phyloP scores from a whole-genome alignment of 2,329 filamentous ascomycete genomes.

The Fusarium ramigenum region DNA sequence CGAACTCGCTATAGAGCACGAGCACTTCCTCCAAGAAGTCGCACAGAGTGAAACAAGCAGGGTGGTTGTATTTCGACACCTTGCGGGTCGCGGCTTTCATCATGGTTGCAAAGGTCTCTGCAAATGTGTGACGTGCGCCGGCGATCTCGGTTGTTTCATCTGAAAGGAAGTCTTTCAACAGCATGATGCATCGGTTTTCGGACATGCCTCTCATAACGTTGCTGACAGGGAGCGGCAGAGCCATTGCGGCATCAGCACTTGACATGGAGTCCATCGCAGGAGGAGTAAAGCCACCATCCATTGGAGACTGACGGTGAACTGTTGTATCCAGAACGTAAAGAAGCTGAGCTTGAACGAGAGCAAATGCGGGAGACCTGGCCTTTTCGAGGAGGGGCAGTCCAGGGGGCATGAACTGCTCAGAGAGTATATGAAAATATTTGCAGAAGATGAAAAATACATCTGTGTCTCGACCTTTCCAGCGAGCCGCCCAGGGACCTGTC shows the following conservation, averaged over 20 bases:
- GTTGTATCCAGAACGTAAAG: slow-evolving; percentile 83
- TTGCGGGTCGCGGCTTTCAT: slow-evolving; percentile 78
- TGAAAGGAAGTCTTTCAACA: slow-evolving; percentile 81
- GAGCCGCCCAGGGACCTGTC: slow-evolving; percentile 84
- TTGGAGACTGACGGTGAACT: slow-evolving; percentile 76
- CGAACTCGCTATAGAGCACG: slow-evolving; percentile 64
- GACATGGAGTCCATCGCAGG: slow-evolving; percentile 56
- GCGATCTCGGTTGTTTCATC: slow-evolving; percentile 52
- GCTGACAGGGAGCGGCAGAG: slow-evolving; percentile 69
- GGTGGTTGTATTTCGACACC: slow-evolving; percentile 83
- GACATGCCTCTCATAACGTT: slow-evolving; percentile 84
- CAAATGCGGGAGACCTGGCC: slow-evolving; percentile 76
- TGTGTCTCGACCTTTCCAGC: slow-evolving; percentile 88
- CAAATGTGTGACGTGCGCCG: slow-evolving; percentile 73
- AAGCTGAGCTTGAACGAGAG: slow-evolving; percentile 84
- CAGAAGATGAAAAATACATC: slow-evolving; percentile 92
- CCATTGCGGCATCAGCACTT: slow-evolving; percentile 71
- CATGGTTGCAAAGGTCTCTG: slow-evolving; percentile 76
- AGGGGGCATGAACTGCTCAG: slow-evolving; percentile 74
- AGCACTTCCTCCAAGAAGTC: slow-evolving; percentile 89
- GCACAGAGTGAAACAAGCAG: slow-evolving; percentile 87
- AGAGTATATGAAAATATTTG: slow-evolving; percentile 85
- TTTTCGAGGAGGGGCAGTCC: slow-evolving; percentile 63
- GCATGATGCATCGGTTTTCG: slow-evolving; percentile 85
- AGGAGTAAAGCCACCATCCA: slow-evolving; percentile 56